Conservation (phyloP, 441 rosid species). For the Bruguiera hainesii region DNA sequence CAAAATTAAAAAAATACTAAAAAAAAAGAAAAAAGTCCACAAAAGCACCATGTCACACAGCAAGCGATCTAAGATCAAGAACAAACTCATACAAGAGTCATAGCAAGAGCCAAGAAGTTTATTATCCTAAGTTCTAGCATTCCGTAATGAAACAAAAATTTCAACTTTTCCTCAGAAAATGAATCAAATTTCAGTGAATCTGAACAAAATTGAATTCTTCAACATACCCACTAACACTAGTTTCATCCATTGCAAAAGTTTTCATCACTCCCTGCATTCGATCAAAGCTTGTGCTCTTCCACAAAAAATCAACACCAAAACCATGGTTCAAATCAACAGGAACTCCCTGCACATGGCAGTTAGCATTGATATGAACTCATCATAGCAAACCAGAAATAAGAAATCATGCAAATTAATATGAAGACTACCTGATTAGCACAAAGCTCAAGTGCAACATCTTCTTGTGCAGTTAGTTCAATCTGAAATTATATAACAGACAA, state of each 20-base stretch:
- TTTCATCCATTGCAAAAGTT: constrained; percentile 98
- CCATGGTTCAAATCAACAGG: constrained; percentile 95
- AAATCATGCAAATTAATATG: constrained; percentile 9
- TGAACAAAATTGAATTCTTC: not conserved
- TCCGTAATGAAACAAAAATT: not conserved
- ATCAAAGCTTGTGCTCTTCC: constrained; percentile 99
- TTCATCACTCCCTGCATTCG: constrained; percentile 99
- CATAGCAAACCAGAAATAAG: not conserved
- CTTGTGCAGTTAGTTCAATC: constrained; percentile 97
- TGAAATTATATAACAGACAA: constrained; percentile 27
- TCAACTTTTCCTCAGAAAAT: not conserved
- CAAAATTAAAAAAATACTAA: not conserved
- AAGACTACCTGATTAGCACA: constrained; percentile 83
- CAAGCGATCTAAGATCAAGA: not conserved
- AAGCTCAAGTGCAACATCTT: constrained; percentile 98
- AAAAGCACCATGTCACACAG: not conserved
- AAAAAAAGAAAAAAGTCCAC: not conserved
- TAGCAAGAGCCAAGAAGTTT: too few species aligned
- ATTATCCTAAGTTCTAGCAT: not conserved
- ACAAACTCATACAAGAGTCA: too few species aligned
- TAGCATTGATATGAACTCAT: constrained; percentile 1
- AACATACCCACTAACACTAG: constrained; percentile 98
- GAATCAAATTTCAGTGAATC: not conserved
- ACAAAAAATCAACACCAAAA: constrained; percentile 96
- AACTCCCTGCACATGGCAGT: constrained; percentile 60